Base-by-base conservation (phyloP, 805 yeast genomes). In the Metschnikowia matae region DNA sequence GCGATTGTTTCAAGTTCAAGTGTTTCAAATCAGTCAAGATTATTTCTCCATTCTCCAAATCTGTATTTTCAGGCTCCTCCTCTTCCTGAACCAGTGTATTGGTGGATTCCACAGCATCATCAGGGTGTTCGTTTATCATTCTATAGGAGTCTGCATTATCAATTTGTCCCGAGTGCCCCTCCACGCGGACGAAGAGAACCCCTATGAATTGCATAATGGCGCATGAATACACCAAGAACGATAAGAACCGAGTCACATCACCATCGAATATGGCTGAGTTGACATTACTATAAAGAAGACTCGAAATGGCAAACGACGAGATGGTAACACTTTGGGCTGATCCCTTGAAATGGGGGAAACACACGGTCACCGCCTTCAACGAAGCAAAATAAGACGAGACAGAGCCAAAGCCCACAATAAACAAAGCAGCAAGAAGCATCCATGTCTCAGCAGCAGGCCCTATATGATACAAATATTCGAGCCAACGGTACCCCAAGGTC, bases 291-390 rank as follows among this genome's bases (percentile, higher is more conserved):
- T 55, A 67, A 7, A 68, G 26, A 36, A 68, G 55, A 40, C 68
- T 62, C 10, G 70, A 61, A 8, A 68, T 67, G n/a, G 73, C 73
- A 59, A 68, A 68, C 10, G 68, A 64, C 1, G 73, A 69, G 43
- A 68, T 68, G 14, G 73, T 67, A 13, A 68, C 54, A 48, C 70
- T 65, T 53, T 68, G 73, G 6, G 73, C 73, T 1, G 69, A 55
- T n/a, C 69, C 70, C 50, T 66, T 68, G 47, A 45, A 61, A 20
- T 57, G 55, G 6, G 72, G 72, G 44, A 68, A 68, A 48, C 59
- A 61, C 6, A 68, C 48, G 1, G 71, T 62, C 6, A 68, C 71
- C 3, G 71, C 72, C 48, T 68, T 68, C 6, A 68, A 58, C 8
- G 69, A 55, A 45, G 69, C 64, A 47, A 68, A 68, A 48, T 68